A percentile compares a stretch with the other conserved stretches of the same genome.
phyloP scores from a whole-genome alignment of 306 rosid genomes.

The Vigna reflexopilosa region DNA sequence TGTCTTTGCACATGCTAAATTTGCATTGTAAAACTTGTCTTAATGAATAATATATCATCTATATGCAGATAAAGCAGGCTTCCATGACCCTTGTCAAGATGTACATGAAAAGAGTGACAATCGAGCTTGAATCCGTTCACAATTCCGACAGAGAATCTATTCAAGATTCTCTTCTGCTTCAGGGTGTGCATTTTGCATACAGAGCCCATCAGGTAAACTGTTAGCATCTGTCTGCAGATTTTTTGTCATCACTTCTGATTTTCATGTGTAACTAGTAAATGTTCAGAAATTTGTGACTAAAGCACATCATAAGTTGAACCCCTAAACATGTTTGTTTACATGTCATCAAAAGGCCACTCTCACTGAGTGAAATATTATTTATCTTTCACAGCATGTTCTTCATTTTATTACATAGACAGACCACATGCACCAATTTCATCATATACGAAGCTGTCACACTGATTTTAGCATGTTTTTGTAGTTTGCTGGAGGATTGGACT shows the following conservation, averaged over 20 bases:
- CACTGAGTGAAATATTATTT: too few species aligned
- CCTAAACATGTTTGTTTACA: neutral
- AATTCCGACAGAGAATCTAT: conserved; percentile 76
- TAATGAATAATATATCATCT: conserved; percentile 22
- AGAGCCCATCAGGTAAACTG: conserved; percentile 83
- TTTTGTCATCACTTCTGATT: conserved; percentile 10
- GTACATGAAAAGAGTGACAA: conserved; percentile 86
- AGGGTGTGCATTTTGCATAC: conserved; percentile 84
- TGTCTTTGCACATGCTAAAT: neutral
- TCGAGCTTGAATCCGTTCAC: conserved; percentile 72
- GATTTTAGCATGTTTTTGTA: conserved; percentile 46
- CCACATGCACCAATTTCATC: neutral
- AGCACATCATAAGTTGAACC: conserved; percentile 5
- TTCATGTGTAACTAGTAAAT: conserved; percentile 2
- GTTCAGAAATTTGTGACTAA: neutral
- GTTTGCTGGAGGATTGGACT: conserved; percentile 95
- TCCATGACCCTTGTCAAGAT: conserved; percentile 82
- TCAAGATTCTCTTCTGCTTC: conserved; percentile 94
- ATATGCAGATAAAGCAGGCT: conserved; percentile 79
- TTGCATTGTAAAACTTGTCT: conserved; percentile 17
- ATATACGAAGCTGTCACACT: neutral
- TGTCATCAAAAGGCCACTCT: neutral
- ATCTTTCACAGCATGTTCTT: too few species aligned
- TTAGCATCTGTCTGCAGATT: conserved; percentile 20
- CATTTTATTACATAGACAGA: neutral